phyloP scores from a whole-genome alignment of 495 filamentous ascomycete species.

The Penicillium fimorum region DNA sequence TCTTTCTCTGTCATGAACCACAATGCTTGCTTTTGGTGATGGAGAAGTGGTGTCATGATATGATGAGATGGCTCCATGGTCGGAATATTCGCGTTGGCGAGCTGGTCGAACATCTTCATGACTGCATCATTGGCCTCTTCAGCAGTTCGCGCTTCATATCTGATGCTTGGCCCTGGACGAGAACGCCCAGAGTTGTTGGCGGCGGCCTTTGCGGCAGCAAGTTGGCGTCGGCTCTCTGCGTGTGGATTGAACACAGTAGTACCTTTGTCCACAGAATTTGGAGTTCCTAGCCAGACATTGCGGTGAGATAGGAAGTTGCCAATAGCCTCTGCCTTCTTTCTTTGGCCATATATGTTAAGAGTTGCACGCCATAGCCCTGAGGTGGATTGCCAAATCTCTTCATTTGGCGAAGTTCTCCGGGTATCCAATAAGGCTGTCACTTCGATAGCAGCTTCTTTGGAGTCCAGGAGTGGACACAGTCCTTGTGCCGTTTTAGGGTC shows the following conservation, averaged over 20 bases:
- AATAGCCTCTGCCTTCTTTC: constrained; percentile 58
- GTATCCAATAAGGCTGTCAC: constrained; percentile 64
- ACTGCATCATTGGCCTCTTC: constrained; percentile 87
- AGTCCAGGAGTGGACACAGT: constrained; percentile 66
- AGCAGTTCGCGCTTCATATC: constrained; percentile 60
- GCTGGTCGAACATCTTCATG: constrained; percentile 80
- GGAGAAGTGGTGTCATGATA: constrained; percentile 69
- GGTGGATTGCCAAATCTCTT: constrained; percentile 54
- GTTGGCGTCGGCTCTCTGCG: constrained; percentile 44
- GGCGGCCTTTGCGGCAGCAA: constrained; percentile 22
- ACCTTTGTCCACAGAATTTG: constrained; percentile 60
- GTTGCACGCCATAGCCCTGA: constrained; percentile 56
- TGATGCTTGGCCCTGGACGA: constrained; percentile 28
- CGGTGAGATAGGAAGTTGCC: constrained; percentile 63
- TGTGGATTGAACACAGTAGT: constrained; percentile 70
- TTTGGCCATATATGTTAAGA: constrained; percentile 78
- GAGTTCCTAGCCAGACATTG: constrained; percentile 63
- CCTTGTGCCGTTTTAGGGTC: constrained; percentile 66
- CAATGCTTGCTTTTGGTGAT: constrained; percentile 89
- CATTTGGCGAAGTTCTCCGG: constrained; percentile 53
- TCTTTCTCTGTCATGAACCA: constrained; percentile 87
- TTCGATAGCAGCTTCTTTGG: constrained; percentile 52
- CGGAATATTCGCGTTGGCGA: constrained; percentile 72
- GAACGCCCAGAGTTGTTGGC: constrained; percentile 20
- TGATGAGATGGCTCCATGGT: constrained; percentile 63